Evolutionary conservation across 768 basidiomycete species (phyloP).

Genomic region (Auricularia heimuer): DNA sequence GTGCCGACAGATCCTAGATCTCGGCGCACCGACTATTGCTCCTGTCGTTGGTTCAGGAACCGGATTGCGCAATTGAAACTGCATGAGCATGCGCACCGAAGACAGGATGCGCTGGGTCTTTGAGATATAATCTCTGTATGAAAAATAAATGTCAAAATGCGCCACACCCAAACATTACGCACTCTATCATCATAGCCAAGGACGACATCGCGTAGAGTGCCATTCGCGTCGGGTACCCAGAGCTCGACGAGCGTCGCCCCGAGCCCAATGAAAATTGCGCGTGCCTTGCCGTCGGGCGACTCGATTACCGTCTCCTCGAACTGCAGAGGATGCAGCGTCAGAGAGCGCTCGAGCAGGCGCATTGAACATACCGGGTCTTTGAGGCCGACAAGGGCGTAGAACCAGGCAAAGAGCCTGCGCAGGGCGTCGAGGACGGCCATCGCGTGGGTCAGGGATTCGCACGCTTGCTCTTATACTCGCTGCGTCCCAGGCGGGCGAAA

Average conservation of each 20-base stretch:
- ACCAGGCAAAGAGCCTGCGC: background rate
- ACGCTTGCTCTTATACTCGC: background rate
- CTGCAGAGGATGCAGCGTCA: constrained; percentile 22
- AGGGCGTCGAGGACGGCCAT: background rate
- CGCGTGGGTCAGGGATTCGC: background rate
- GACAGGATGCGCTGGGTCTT: constrained; percentile 28
- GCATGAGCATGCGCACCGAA: constrained; percentile 18
- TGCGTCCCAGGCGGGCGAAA: background rate
- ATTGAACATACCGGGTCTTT: no score
- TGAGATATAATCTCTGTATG: background rate
- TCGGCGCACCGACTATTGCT: constrained; percentile 6
- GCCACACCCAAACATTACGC: constrained; percentile 7
- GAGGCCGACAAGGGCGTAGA: background rate
- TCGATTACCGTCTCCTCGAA: constrained; percentile 38
- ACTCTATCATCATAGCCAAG: constrained; percentile 44
- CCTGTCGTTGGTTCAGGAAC: background rate
- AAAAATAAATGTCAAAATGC: background rate
- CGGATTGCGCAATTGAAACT: background rate
- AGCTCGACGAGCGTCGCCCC: constrained; percentile 48
- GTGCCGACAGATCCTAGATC: constrained; percentile 24
- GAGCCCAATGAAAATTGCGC: constrained; percentile 46
- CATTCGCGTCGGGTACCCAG: constrained; percentile 44
- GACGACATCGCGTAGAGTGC: constrained; percentile 40
- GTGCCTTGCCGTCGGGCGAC: constrained; percentile 44
- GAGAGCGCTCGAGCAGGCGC: no score